These are phyloP conservation scores for Cladosporium sp. DNA, from an alignment of 2,329 filamentous ascomycete species.

Conservation along the genomic window DNA sequence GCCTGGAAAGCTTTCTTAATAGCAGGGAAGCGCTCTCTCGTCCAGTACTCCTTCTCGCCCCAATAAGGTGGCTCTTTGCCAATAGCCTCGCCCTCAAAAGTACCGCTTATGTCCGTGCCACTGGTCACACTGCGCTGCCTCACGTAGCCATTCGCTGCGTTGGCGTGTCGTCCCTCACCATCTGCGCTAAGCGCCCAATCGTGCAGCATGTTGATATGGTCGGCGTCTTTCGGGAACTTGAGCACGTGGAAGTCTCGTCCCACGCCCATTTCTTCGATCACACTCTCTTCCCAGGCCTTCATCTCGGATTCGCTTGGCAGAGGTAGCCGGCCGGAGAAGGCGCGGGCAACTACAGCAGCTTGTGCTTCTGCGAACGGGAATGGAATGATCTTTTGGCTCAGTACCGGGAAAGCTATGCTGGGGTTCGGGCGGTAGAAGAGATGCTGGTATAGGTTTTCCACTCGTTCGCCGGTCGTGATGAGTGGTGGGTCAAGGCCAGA, in stretches of 20 bases:
- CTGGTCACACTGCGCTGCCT: not conserved
- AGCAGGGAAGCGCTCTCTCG: constrained; percentile 64
- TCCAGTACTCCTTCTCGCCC: constrained; percentile 71
- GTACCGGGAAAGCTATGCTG: constrained; percentile 72
- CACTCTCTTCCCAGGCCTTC: constrained; percentile 62
- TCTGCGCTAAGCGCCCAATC: constrained; percentile 58
- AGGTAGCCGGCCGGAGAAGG: constrained; percentile 70
- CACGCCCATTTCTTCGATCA: constrained; percentile 42
- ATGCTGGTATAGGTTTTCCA: constrained; percentile 75
- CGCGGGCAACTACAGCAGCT: constrained; percentile 70
- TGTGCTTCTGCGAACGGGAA: constrained; percentile 81
- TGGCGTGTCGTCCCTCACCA: constrained; percentile 28
- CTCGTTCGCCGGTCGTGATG: constrained; percentile 67
- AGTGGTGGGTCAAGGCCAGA: constrained; percentile 53
- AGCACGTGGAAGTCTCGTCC: constrained; percentile 57
- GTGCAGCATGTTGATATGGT: constrained; percentile 69
- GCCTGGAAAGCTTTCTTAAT: constrained; percentile 73
- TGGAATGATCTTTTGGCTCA: constrained; percentile 84
- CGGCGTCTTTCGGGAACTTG: constrained; percentile 61
- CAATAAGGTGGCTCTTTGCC: constrained; percentile 72
- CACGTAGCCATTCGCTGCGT: not conserved
- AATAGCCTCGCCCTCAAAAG: constrained; percentile 32
- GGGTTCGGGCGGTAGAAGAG: constrained; percentile 74
- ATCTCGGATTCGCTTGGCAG: constrained; percentile 67
- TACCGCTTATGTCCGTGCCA: not conserved